Evolutionary conservation across 2,329 filamentous ascomycete species (phyloP), one percentile per base, ranked within the genome.

Genomic region (Colletotrichum nymphaeae): DNA sequence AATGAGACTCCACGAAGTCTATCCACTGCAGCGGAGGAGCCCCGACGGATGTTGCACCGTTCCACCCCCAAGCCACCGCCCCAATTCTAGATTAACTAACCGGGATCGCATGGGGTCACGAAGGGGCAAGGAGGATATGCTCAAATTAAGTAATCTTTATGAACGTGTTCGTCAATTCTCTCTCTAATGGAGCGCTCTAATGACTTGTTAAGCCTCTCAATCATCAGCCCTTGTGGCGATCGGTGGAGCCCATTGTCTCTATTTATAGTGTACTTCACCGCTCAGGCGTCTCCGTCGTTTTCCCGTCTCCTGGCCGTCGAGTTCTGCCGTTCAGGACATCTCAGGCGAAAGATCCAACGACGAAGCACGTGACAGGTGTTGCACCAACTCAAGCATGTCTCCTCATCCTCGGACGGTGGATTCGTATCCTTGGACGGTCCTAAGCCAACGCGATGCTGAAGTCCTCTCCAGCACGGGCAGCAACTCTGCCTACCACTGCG

Each of bases 401-500:
- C 19, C 19, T 49, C 42, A 49, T 22, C 19, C 42, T 49, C 19
- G 42, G 42, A 49, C 19, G 42, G 22, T 16, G 8, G 2, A 55
- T 8, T 14, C 62, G 53, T 8, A 64, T 53, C n/a, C 11, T 55
- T 19, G 46, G 30, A 30, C 5, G 12, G 60, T 62, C 32, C 67
- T 73, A 76, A 57, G 74, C 78, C 77, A 84, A 69, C 75, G 80
- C 83, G 69, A 86, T 83, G 69, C 74, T 87, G 88, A 88, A 91
- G 80, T 91, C 88, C 35, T 84, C 85, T 11, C 87, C 88, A 74
- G 91, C 87, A 67, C 82, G 83, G 22, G 84, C 86, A 8, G 85
- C 87, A 5, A 91, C 84, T 56, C 87, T 85, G 57, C 86, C 87
- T 9, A 91, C 80, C 2, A 88, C 82, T 4, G 87, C 89, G 80